Conservation (phyloP, 495 filamentous ascomycete species). For the Sordaria brevicollis region DNA sequence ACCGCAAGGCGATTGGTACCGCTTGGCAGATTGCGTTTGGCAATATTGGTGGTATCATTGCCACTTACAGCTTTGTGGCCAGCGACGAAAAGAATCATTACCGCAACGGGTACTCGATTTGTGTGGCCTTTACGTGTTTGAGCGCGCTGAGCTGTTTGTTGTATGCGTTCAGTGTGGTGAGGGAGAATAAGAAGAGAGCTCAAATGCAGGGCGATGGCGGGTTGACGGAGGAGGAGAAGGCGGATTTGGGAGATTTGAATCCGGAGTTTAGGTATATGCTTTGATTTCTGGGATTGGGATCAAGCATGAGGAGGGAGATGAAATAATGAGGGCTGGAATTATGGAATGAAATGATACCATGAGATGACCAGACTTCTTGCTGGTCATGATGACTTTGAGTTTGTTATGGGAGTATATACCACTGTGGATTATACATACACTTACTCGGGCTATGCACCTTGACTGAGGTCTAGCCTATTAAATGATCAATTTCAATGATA, state of each 20-base stretch:
- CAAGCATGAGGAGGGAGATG: not conserved
- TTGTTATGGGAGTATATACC: not conserved
- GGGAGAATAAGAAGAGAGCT: constrained; percentile 58
- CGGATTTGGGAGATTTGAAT: constrained; percentile 58
- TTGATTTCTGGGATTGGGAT: constrained; percentile 1
- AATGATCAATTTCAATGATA: not conserved
- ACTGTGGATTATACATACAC: not conserved
- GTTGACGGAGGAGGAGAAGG: constrained; percentile 65
- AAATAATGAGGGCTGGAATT: not conserved
- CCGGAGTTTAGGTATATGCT: constrained; percentile 51
- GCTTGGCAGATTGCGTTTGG: constrained; percentile 90
- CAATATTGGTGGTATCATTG: constrained; percentile 90
- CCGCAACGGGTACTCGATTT: constrained; percentile 67
- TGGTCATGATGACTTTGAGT: not conserved
- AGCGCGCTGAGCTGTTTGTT: constrained; percentile 47
- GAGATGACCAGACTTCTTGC: not conserved
- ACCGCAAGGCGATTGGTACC: constrained; percentile 67
- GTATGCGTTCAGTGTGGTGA: constrained; percentile 50
- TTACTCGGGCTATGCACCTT: not conserved
- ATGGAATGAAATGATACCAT: not conserved
- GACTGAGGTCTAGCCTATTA: not conserved
- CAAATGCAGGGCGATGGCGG: constrained; percentile 38
- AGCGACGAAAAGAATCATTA: constrained; percentile 58
- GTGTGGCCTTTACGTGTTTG: constrained; percentile 62
- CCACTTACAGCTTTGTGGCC: constrained; percentile 69